Evolutionary conservation across 2,329 filamentous ascomycete species (phyloP).

Genomic region (Botrytis fragariae): DNA sequence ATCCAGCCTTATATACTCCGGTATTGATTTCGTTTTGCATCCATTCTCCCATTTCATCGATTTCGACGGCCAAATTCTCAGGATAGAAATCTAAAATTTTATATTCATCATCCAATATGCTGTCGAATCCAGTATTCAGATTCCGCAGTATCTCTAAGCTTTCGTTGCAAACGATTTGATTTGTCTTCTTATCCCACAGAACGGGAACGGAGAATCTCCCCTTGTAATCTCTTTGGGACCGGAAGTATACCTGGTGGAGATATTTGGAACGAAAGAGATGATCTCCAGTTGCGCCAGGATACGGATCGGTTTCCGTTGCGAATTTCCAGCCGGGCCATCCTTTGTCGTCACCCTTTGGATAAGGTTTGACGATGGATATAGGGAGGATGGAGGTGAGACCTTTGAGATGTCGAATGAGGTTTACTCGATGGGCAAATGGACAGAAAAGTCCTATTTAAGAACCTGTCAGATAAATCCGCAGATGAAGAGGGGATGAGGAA

Average conservation of each 20-base stretch:
- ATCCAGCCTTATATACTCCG: constrained; percentile 71
- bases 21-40: constrained; percentile 70
- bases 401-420: constrained; percentile 86
- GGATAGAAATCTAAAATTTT: constrained; percentile 22
- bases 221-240: constrained; percentile 58
- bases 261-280: constrained; percentile 50
- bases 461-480: background rate
- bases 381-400: constrained; percentile 70
- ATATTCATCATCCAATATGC: constrained; percentile 20
- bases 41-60: constrained; percentile 63
- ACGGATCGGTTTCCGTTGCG: constrained; percentile 17
- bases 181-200: constrained; percentile 58
- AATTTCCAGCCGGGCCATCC: constrained; percentile 22
- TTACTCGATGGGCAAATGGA: constrained; percentile 62
- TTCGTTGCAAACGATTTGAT: constrained; percentile 73
- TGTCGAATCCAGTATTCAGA: constrained; percentile 58
- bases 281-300: constrained; percentile 10
- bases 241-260: constrained; percentile 63
- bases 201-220: constrained; percentile 67
- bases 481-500: background rate
- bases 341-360: constrained; percentile 10
- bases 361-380: constrained; percentile 15
- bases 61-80: constrained; percentile 6
- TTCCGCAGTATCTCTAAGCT: constrained; percentile 78
- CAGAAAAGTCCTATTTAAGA: constrained; percentile 20